Base-by-base conservation (phyloP, 805 yeast species). In the Myxozyma mucilagina region DNA sequence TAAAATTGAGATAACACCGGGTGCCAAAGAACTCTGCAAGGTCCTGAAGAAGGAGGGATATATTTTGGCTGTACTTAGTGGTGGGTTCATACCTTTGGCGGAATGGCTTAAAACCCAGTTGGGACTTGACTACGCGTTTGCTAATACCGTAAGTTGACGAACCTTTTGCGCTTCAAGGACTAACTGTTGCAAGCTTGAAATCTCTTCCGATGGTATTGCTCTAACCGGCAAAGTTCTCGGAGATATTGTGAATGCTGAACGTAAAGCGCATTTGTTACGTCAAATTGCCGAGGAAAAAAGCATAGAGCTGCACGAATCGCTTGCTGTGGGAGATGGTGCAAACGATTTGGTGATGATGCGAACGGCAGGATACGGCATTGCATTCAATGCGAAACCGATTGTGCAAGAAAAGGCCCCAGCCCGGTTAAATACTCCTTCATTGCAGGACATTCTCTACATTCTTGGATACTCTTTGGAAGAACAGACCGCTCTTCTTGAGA, bases 351-450 rank as follows among this genome's bases (percentile, higher is more conserved):
- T 83, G 48, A 96, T 96, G 91, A 94, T 94, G 98, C 82, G 78
- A 1, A 83, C 76, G 13, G 97, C 97, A 1, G 98, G 98, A 0
- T 88, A 84, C 72, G 99, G 99, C 20, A 80, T 94, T 56, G 99
- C 99, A 0, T 94, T 97, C 96, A 89, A 90, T 72, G 99, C 98
- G 20, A 94, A 94, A 73, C 97, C 98, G 24, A 85, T 81, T 65
- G 99, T 94, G 1, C 97, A 91, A 73, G 72, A 75, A 60, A 47
- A 36, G 56, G 98, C 99, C 0, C 97, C 97, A 18, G 80, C 89
- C 47, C 81, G 88, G 62, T 78, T 94, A 65, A 94, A 94, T 72
- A 79, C 93, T 0, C 77, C 80, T n/a, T 79, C 87, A 4, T 80
- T 94, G 72, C 78, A 78, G 63, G 97, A 93, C 73, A 80, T 88